Base-by-base conservation (phyloP, 2,329 filamentous ascomycete species). In the Colletotrichum paranaense region DNA sequence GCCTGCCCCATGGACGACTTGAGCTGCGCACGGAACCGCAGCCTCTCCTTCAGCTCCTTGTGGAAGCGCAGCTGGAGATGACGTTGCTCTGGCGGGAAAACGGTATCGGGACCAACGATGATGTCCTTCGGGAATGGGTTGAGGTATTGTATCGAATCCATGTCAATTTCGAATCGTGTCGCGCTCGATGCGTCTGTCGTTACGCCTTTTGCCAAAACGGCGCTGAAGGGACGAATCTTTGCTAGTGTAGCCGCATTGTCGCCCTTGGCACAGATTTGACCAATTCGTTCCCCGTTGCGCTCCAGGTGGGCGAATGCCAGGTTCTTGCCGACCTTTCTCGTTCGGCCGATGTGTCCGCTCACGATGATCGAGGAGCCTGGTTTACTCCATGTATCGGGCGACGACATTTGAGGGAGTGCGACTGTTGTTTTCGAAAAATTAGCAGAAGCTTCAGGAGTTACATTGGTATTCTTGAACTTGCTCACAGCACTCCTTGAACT, bases 11-110 rank as follows among this genome's bases (percentile, higher is more conserved):
- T 83, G 71, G 86, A 86, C 5, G 85, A 86, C 49, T 83, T 86
- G 4, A 92, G 87, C 76, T 87, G 85, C 28, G 90, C 88, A n/a
- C 97, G 90, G 75, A 96, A 92, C 1, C 86, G 81, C 3, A 99
- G 87, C 4, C 95, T 90, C 1, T 92, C 83, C 26, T 90, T 89
- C 5, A 98, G 85, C 24, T 88, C 83, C 8, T 84, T 81, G 68
- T 95, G 92, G 67, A 94, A 96, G 35, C 95, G 92, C 57, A 99
- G 88, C 77, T 98, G 95, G 22, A 98, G 84, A 82, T 98, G 94
- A 26, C 97, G 91, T 70, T 93, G 89, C 62, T 93, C 89, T 0
- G 92, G 90, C 0, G 93, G 88, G 78, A 97, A 98, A 0, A 91
- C 88, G 2, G 93, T 93, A 60, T 93, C 92, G 19, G 91, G 85